Base-by-base conservation (phyloP, 2,329 filamentous ascomycete species). In the Chaetomium globosum region DNA sequence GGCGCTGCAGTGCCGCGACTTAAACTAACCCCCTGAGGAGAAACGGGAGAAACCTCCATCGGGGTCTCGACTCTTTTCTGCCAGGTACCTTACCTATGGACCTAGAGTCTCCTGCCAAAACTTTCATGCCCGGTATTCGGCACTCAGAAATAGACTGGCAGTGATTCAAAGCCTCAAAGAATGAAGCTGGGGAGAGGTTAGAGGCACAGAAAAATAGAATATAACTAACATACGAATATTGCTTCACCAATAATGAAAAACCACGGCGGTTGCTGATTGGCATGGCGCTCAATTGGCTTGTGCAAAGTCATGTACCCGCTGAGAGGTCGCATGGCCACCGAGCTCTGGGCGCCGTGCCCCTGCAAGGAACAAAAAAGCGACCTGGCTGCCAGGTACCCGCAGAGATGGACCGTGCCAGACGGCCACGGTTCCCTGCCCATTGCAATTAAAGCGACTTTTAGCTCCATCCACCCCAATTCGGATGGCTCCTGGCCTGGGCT, bases 381-480 rank as follows among this genome's bases (percentile, higher is more conserved):
- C 67, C 61, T 66, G 2, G 36, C 51, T 9, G 28, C 26, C 28
- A 66, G 54, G 65, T 67, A 66, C 26, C 26, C 26, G 26, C 39
- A 43, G 16, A 43, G 16, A 43, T 43, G 39, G 39, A 43, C 63
- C 61, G 61, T 59, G 61, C 61, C 30, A 64, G 53, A 53, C 31
- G 51, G 61, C 48, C 59, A 55, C 51, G 53, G 54, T 48, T 59
- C 65, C 65, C 65, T 67, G 63, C 49, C 53, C 57, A 58, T 30
- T 65, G 66, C 66, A 69, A 69, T 69, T 64, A 69, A 68, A 69
- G 60, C 65, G 46, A 61, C 64, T 60, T 61, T 63, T 65, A 65
- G 67, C 67, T 68, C 56, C 67, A 65, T 66, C 61, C 67, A 66
- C 64, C 58, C 59, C 64, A 63, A 63, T 65, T 65, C 59, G 59